Conservation (phyloP, 306 rosid genomes). For the Trifolium fragiferum region DNA sequence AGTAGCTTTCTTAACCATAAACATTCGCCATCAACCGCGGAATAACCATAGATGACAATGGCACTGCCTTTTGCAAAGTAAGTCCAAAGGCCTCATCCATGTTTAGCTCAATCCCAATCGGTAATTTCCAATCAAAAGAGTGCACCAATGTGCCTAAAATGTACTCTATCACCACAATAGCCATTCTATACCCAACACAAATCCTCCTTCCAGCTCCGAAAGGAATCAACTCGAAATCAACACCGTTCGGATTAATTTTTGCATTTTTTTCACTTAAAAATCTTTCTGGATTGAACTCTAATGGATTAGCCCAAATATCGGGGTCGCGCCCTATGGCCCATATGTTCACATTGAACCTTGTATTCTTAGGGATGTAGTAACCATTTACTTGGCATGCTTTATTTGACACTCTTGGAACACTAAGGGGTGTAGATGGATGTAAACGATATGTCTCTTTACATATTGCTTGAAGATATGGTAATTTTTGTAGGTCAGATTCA, state of each 20-base stretch:
- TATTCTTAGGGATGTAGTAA: conserved; percentile 53
- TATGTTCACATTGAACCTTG: conserved; percentile 53
- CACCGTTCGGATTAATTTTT: conserved; percentile 45
- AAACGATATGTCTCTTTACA: conserved; percentile 57
- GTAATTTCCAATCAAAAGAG: conserved; percentile 56
- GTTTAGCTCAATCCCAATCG: conserved; percentile 43
- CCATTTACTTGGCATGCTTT: conserved; percentile 54
- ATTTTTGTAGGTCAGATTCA: conserved; percentile 52
- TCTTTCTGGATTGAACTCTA: conserved; percentile 54
- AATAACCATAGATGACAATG: conserved; percentile 41
- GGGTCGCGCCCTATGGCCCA: conserved; percentile 66
- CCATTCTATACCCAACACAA: conserved; percentile 60
- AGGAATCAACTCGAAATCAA: conserved; percentile 55
- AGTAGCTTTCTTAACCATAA: conserved; percentile 34
- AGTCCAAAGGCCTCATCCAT: conserved; percentile 59
- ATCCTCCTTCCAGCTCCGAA: conserved; percentile 63
- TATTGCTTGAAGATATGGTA: conserved; percentile 51
- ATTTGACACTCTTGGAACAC: conserved; percentile 52
- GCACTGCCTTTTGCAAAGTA: conserved; percentile 55
- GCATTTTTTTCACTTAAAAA: conserved; percentile 46
- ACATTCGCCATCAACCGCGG: conserved; percentile 44
- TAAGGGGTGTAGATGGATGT: conserved; percentile 60
- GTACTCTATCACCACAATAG: conserved; percentile 44
- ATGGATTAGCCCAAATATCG: conserved; percentile 52
- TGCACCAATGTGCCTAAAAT: conserved; percentile 58